A percentile compares a stretch with the other conserved stretches of the same genome.
Conservation (phyloP, 73 alveolate species). For the Paramecium tetraurelia region DNA sequence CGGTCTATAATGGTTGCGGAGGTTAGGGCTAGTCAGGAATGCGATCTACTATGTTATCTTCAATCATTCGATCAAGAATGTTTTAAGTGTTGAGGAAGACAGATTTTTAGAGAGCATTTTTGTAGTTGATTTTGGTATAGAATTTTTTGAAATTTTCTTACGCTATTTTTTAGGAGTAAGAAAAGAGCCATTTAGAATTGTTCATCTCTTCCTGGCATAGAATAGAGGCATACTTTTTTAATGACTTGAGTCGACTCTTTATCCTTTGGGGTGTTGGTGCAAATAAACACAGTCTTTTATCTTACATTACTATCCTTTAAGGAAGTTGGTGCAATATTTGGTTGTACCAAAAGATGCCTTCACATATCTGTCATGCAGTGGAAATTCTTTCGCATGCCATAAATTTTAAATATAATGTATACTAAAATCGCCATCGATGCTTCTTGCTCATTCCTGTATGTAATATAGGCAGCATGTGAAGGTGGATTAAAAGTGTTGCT, state of each 20-base stretch:
- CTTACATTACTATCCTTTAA: conserved; percentile 77
- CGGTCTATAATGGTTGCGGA: neutral
- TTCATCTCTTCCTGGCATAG: conserved; percentile 57
- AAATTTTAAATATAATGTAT: neutral
- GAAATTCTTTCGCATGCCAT: conserved; percentile 67
- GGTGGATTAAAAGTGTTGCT: conserved; percentile 77
- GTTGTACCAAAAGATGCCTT: conserved; percentile 87
- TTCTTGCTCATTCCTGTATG: conserved; percentile 72
- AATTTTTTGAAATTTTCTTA: conserved; percentile 46
- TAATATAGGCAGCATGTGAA: conserved; percentile 81
- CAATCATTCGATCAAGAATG: conserved; percentile 41
- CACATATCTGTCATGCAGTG: conserved; percentile 65
- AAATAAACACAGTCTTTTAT: conserved; percentile 78
- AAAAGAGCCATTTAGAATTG: conserved; percentile 48
- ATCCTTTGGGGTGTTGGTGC: conserved; percentile 75
- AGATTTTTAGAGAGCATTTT: conserved; percentile 56
- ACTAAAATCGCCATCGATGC: conserved; percentile 82
- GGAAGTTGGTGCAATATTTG: conserved; percentile 78
- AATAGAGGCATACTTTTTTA: conserved; percentile 1
- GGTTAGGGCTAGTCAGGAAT: neutral
- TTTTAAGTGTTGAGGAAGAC: conserved; percentile 47
- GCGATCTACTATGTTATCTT: conserved; percentile 10
- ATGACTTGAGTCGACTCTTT: conserved; percentile 62
- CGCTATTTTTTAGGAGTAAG: conserved; percentile 50
- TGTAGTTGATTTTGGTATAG: conserved; percentile 36